Evolutionary conservation across 352 stramenopile species (phyloP).

Genomic region (Pilasporangium apinafurcum): DNA sequence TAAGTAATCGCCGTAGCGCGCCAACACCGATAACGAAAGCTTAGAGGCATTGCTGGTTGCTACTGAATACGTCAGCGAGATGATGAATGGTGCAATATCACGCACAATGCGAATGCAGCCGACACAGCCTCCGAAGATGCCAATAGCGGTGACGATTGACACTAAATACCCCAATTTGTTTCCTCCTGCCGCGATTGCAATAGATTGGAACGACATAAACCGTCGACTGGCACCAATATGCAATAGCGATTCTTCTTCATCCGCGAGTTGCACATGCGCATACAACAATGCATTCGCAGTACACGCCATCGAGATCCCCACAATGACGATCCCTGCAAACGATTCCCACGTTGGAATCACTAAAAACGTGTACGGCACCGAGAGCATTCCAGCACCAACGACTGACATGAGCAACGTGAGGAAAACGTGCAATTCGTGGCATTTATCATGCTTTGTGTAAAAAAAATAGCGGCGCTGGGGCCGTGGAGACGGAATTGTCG

Average conservation of each 20-base stretch:
- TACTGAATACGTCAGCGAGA: slow-evolving; percentile 14
- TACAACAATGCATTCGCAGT: slow-evolving; percentile 53
- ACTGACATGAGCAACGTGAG: slow-evolving; percentile 75
- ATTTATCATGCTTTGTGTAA: slow-evolving; percentile 13
- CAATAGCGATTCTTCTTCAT: slow-evolving; percentile 29
- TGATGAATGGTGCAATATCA: slow-evolving; percentile 60
- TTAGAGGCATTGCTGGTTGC: slow-evolving; percentile 3
- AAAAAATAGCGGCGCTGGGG: slow-evolving; percentile 48
- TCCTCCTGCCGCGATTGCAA: slow-evolving; percentile 46
- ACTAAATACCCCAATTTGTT: slow-evolving; percentile 52
- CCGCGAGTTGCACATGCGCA: slow-evolving; percentile 43
- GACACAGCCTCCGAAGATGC: slow-evolving; percentile 68
- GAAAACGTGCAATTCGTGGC: slow-evolving; percentile 45
- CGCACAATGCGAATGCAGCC: slow-evolving; percentile 63
- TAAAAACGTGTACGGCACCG: slow-evolving; percentile 67
- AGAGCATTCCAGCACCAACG: slow-evolving; percentile 64
- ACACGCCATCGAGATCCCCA: slow-evolving; percentile 48
- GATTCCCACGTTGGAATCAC: slow-evolving; percentile 34
- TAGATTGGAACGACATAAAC: slow-evolving; percentile 60
- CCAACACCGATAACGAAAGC: slow-evolving; percentile 6
- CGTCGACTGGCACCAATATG: slow-evolving; percentile 42
- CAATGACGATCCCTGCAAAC: slow-evolving; percentile 29
- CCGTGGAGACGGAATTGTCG: slow-evolving; percentile 40
- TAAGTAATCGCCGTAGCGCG: slow-evolving; percentile 32
- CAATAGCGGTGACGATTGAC: slow-evolving; percentile 53